Conservation (phyloP, 139 green algal genomes). For the Volvox reticuliferus region DNA sequence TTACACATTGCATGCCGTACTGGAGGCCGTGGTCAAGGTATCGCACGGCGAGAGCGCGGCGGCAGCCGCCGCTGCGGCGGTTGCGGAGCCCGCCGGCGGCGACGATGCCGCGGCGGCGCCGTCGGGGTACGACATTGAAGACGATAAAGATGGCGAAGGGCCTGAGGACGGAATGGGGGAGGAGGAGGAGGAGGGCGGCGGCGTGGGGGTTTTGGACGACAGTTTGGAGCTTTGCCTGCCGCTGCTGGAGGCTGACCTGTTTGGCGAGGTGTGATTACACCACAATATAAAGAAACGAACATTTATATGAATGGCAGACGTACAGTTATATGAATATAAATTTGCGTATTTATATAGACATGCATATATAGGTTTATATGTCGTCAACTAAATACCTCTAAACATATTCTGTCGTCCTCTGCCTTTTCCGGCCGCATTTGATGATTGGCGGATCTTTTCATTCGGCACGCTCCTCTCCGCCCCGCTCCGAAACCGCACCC, state of each 20-base stretch:
- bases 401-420: too few species aligned
- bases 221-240: conserved; percentile 75
- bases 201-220: conserved; percentile 72
- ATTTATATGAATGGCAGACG: too few species aligned
- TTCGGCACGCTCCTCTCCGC: too few species aligned
- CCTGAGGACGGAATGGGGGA: background rate
- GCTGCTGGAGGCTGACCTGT: conserved; percentile 86
- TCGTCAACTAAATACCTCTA: too few species aligned
- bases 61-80: conserved; percentile 42
- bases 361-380: too few species aligned
- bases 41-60: conserved; percentile 1
- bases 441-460: too few species aligned
- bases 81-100: conserved; percentile 28
- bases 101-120: conserved; percentile 31
- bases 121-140: conserved; percentile 26
- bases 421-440: too few species aligned
- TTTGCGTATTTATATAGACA: too few species aligned
- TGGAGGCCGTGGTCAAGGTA: conserved; percentile 66
- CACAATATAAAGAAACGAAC: too few species aligned
- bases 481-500: too few species aligned
- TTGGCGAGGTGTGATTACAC: conserved; percentile 62
- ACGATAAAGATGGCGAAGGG: background rate
- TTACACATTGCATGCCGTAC: conserved; percentile 87
- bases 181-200: conserved; percentile 12
- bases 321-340: too few species aligned